These are phyloP conservation scores for Nakazawaea holstii DNA, from an alignment of 805 yeast species.

Conservation along the genomic window DNA sequence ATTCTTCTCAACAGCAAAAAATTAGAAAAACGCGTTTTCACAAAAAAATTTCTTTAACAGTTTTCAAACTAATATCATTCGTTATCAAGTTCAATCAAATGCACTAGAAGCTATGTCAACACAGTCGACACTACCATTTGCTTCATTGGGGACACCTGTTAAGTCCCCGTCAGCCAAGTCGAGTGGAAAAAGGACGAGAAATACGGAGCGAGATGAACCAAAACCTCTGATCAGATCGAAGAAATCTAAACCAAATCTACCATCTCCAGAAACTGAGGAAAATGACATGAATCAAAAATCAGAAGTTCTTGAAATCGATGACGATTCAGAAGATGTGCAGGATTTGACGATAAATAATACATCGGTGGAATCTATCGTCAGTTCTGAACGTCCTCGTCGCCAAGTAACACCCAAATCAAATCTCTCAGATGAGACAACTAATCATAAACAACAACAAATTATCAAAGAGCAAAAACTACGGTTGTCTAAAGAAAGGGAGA, in stretches of 20 bases:
- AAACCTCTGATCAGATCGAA: neutral
- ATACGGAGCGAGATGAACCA: neutral
- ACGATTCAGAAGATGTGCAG: neutral
- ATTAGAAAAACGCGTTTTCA: too few relatives aligned
- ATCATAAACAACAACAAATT: slow-evolving; percentile 1
- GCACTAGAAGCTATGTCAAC: neutral
- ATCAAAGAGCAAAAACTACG: neutral
- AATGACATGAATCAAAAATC: neutral
- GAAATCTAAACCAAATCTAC: neutral
- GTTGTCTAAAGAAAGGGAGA: neutral
- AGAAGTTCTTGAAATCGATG: neutral
- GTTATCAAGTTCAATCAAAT: neutral
- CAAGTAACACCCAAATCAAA: neutral
- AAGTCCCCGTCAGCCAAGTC: neutral
- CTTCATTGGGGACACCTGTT: slow-evolving; percentile 4
- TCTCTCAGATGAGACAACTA: neutral
- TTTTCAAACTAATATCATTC: too few relatives aligned
- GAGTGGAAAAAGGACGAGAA: neutral
- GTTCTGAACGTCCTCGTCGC: neutral
- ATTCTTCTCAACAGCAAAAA: too few relatives aligned
- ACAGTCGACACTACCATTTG: slow-evolving; percentile 10
- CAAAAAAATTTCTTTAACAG: too few relatives aligned
- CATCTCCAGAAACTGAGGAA: slow-evolving; percentile 5
- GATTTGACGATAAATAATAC: neutral
- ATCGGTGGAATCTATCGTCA: neutral